Base-by-base conservation (phyloP, 1,139 yeast genomes). In the Yamadazyma conglobata region DNA sequence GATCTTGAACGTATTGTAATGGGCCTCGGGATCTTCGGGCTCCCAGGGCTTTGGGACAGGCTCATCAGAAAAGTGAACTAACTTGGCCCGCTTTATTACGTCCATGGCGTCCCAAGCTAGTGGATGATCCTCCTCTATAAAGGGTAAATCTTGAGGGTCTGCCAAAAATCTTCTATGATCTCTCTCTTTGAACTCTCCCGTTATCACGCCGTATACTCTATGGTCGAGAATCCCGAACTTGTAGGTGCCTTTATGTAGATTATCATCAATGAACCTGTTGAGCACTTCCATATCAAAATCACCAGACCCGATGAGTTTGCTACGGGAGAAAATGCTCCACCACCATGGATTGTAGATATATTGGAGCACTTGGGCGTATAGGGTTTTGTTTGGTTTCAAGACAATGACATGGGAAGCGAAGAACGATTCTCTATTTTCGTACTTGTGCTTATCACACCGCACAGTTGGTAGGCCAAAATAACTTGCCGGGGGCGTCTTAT, bases 211-310 rank as follows among this genome's bases (percentile, higher is more conserved):
- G 40, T 72, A 70, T 3, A 60, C 56, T 15, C 58, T 47, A 44
- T 70, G 77, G 3, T 77, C 76, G 20, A 73, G 40, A 1, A 70
- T 47, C 1, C 66, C 62, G 34, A 64, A 46, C 15, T 37, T 32
- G 14, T 35, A 21, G 10, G 7, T 13, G 1, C 34, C 34, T 7
- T 12, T 18, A 2, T 25, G 19, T 10, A 34, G 14, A 5, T 24
- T 16, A 16, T 39, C 40, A 19, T 41, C 42, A 8, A 38, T 28
- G 22, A 51, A 59, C 32, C 56, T 58, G 48, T 73, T 73, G 25
- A 73, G 44, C 4, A 73, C 48, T 31, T 73, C 78, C 77, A 71
- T 70, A 40, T 72, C 78, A 38, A 63, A 71, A 27, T 71, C 73
- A 12, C 50, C 35, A 0, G 31, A 12, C 8, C 39, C 35, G 22